Percentiles rank a stretch among this genome's conserved stretches.
Evolutionary conservation across 169 alveolate genomes (phyloP).

Genomic region (Eimeria necatrix): DNA sequence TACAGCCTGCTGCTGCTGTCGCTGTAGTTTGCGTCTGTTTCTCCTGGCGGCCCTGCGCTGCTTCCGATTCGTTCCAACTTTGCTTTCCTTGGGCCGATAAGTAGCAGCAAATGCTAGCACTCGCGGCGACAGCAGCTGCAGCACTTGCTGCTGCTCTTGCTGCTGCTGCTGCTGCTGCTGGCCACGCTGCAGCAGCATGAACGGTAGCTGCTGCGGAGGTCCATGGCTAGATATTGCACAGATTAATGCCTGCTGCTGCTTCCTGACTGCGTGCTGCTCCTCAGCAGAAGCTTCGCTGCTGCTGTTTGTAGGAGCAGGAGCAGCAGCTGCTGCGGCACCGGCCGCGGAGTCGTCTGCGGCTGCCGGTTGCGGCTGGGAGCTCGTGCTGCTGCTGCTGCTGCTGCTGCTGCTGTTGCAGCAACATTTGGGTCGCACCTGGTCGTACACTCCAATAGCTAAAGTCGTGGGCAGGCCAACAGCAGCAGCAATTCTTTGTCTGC

Average conservation of each 20-base stretch:
- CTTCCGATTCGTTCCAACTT: background rate
- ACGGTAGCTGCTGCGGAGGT: constrained; percentile 27
- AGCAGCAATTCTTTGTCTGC: background rate
- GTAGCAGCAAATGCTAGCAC: constrained; percentile 47
- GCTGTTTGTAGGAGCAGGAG: background rate
- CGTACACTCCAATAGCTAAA: constrained; percentile 41
- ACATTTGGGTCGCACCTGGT: background rate
- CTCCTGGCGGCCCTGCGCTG: constrained; percentile 41
- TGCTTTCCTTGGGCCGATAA: constrained; percentile 18
- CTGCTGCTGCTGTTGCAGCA: constrained; percentile 40
- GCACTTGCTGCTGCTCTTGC: constrained; percentile 1
- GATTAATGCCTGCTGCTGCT: constrained; percentile 24
- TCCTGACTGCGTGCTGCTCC: constrained; percentile 27
- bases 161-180: constrained; percentile 59
- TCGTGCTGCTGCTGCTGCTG: background rate
- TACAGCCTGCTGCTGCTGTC: constrained; percentile 19
- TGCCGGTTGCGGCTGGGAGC: background rate
- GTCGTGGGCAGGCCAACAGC: constrained; percentile 49
- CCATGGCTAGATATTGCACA: background rate
- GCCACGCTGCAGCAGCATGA: constrained; percentile 9
- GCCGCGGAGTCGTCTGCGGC: background rate
- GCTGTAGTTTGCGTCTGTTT: background rate
- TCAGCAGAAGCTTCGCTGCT: background rate
- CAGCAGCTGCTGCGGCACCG: constrained; percentile 25
- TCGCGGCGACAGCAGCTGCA: constrained; percentile 33